phyloP scores from a whole-genome alignment of 345 rosid genomes.

The Corymbia maculata region DNA sequence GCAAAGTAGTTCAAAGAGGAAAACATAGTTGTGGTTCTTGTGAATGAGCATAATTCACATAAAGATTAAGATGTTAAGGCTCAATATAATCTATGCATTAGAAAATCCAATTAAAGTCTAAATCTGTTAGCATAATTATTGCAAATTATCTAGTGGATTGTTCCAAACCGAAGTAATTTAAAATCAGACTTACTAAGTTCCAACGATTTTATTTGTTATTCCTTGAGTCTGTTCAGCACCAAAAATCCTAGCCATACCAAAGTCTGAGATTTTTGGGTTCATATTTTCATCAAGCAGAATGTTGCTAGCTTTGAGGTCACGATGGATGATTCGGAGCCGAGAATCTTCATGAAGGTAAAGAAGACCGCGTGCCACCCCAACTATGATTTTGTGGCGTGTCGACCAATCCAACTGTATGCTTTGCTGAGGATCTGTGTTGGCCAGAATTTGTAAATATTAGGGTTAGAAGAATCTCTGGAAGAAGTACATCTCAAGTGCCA shows the following conservation, averaged over 20 bases:
- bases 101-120: not conserved
- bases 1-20: not conserved
- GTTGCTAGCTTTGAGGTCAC: not conserved
- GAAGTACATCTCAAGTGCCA: too few relatives aligned
- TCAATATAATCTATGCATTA: not conserved
- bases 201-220: not conserved
- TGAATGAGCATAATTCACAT: not conserved
- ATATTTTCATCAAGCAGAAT: not conserved
- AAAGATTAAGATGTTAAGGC: not conserved
- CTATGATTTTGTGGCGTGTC: not conserved
- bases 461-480: not conserved
- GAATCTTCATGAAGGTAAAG: not conserved
- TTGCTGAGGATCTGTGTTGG: not conserved
- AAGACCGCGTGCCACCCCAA: not conserved
- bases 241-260: not conserved
- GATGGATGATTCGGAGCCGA: not conserved
- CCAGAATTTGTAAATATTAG: not conserved
- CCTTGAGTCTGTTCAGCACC: not conserved
- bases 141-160: not conserved
- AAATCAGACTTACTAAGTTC: not conserved
- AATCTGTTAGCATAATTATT: not conserved
- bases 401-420: not conserved
- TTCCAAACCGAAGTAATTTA: not conserved
- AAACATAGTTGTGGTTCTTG: not conserved
- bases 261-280: not conserved